Evolutionary conservation across 2,329 filamentous ascomycete genomes (phyloP).

Genomic region (Seiridium unicorne): DNA sequence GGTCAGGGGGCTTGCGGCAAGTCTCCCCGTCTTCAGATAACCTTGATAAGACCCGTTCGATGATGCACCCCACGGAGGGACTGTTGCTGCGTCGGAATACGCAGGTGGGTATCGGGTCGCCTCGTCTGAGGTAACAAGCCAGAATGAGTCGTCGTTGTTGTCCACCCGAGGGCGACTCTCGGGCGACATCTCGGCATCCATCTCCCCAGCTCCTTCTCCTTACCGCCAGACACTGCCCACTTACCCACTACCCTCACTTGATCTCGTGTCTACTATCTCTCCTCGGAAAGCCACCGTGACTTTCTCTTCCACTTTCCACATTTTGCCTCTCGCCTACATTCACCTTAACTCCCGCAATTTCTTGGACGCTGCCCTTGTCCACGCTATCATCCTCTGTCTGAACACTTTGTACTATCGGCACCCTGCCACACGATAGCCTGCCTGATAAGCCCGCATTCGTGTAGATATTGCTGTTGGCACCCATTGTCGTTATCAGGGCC

Average conservation of each 20-base stretch:
- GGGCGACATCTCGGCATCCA: background rate
- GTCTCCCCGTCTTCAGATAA: background rate
- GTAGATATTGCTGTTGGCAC: background rate
- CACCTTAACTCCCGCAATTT: background rate
- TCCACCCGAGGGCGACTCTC: background rate
- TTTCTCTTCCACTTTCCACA: background rate
- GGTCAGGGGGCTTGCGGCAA: background rate
- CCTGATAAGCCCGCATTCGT: background rate
- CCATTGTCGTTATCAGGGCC: background rate
- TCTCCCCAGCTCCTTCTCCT: background rate
- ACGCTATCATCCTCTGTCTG: background rate
- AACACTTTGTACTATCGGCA: background rate
- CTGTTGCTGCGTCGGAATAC: background rate
- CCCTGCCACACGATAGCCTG: background rate
- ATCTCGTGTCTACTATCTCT: background rate
- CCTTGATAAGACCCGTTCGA: background rate
- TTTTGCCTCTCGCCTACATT: background rate
- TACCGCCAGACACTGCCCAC: conserved; percentile 1
- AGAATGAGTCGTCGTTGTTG: background rate
- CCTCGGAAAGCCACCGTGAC: background rate
- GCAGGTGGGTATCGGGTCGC: background rate
- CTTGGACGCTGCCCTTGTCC: background rate
- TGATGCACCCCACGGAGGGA: background rate
- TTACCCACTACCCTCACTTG: background rate
- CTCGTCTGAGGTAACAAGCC: conserved; percentile 4